These are phyloP conservation scores for Tulasnella sp. DNA, from an alignment of 768 basidiomycete species.

Conservation along the genomic window DNA sequence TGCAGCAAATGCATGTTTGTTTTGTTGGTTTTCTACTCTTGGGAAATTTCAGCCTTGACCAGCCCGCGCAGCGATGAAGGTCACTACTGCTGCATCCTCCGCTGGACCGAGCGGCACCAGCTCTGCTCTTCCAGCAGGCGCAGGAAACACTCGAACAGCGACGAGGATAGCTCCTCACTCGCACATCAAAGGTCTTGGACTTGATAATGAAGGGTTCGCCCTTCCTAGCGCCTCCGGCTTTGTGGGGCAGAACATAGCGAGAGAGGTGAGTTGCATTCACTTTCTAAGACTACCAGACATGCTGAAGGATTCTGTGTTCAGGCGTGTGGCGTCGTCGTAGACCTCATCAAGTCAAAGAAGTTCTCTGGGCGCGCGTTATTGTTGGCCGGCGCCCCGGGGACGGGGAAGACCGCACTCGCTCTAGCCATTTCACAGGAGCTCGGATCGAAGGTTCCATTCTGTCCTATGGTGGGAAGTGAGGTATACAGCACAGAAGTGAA, in stretches of 20 bases:
- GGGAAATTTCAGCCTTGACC: slow-evolving; percentile 31
- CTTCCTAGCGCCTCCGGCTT: slow-evolving; percentile 77
- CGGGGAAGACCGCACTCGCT: slow-evolving; percentile 96
- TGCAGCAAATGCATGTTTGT: background rate
- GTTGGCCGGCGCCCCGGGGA: slow-evolving; percentile 94
- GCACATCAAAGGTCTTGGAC: slow-evolving; percentile 94
- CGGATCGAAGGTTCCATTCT: slow-evolving; percentile 93
- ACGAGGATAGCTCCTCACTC: slow-evolving; percentile 90
- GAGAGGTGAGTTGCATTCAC: slow-evolving; percentile 67
- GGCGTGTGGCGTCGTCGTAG: slow-evolving; percentile 91
- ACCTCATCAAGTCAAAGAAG: slow-evolving; percentile 86
- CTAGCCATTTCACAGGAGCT: slow-evolving; percentile 95
- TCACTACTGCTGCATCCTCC: slow-evolving; percentile 25
- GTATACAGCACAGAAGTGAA: slow-evolving; percentile 97
- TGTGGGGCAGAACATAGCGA: slow-evolving; percentile 84
- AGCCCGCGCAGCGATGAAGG: slow-evolving; percentile 26
- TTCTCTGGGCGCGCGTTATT: slow-evolving; percentile 93
- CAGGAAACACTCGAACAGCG: slow-evolving; percentile 43
- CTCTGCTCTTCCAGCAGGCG: slow-evolving; percentile 4
- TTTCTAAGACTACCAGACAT: background rate
- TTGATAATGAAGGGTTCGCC: slow-evolving; percentile 82
- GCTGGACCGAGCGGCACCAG: background rate
- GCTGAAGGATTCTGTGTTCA: slow-evolving; percentile 42
- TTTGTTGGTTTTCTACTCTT: slow-evolving; percentile 11
- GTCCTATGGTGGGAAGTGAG: slow-evolving; percentile 97